Evolutionary conservation across 177 flowering plant genomes (phyloP), one percentile per base, ranked within the genome.

Genomic region (Vitis hybrid): DNA sequence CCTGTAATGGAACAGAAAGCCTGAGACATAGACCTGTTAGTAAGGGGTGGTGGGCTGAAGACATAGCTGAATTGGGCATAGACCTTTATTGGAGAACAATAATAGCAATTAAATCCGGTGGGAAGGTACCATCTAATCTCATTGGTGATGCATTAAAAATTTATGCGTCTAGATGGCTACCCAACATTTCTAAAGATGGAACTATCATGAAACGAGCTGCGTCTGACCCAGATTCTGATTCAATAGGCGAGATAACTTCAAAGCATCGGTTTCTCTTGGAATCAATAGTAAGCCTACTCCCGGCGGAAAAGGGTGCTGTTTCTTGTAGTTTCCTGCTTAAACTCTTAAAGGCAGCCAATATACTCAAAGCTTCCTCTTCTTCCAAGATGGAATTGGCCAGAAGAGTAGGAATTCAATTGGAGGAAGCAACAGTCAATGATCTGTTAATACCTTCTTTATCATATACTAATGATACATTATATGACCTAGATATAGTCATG

Each of bases 1-100:
- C 84, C 2, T 82, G 86, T 66, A 85, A 79, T 60, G 86, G 84
- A 12, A 57, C 72, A 1, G 87, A 84, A 70, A 75, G 83, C 64
- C 79, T 67, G 40, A 63, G 79, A 55, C 70, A 71, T 63, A 65
- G 65, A 18, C 59, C 59, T 30, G 58, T 75, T 15, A 78, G 30
- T 23, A 84, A 66, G 65, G 89, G 91, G 5, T 91, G 98, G 94
- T 93, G 98, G 98, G 97, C 86, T 52, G 96, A 91, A 70, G 96
- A 93, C 65, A 61, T 93, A 21, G 88, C 97, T 11, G 97, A 93
- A 63, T 72, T 93, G 65, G 75, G 89, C 12, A 85, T 89, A 70
- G 96, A 91, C 68, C 82, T 89, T 52, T 91, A 88, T 68, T 88
- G 93, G 98, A 87, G 94, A 74, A 83, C 87, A 60, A 84, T 93